phyloP scores from a whole-genome alignment of 805 yeast species.

The Naumovozyma castellii region DNA sequence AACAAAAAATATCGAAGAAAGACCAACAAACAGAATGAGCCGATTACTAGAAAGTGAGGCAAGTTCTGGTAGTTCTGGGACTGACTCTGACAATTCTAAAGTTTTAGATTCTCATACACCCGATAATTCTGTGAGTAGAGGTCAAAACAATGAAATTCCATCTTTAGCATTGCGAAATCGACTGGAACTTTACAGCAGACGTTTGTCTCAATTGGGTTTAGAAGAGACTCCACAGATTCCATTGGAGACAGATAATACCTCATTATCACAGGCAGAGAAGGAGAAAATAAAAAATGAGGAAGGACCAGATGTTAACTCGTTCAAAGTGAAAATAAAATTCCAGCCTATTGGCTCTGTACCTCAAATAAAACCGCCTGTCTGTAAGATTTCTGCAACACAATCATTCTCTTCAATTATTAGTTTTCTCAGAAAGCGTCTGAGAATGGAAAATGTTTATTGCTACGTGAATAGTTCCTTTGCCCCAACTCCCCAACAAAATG shows the following conservation, averaged over 20 bases:
- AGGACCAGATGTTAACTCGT: neutral
- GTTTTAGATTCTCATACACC: neutral
- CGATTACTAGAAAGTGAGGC: conserved; percentile 26
- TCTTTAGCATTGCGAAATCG: conserved; percentile 11
- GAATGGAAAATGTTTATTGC: conserved; percentile 20
- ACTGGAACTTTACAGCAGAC: conserved; percentile 20
- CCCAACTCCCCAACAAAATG: conserved; percentile 28
- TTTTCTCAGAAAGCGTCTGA: conserved; percentile 18
- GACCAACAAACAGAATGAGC: conserved; percentile 15
- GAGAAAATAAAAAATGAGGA: neutral
- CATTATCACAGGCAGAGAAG: neutral
- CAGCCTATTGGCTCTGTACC: conserved; percentile 27
- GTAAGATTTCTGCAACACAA: conserved; percentile 22
- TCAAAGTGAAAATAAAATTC: conserved; percentile 15
- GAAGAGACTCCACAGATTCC: conserved; percentile 9
- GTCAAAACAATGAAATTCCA: neutral
- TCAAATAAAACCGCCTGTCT: conserved; percentile 20
- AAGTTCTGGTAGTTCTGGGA: conserved; percentile 8
- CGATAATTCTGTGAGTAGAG: neutral
- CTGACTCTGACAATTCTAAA: conserved; percentile 1
- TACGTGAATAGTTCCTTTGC: conserved; percentile 31
- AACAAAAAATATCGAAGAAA: neutral
- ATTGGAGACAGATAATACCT: conserved; percentile 2
- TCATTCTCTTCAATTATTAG: conserved; percentile 20
- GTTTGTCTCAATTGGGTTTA: conserved; percentile 22